Evolutionary conservation across 2,329 filamentous ascomycete species (phyloP).

Genomic region (Epichloe coenophiala): DNA sequence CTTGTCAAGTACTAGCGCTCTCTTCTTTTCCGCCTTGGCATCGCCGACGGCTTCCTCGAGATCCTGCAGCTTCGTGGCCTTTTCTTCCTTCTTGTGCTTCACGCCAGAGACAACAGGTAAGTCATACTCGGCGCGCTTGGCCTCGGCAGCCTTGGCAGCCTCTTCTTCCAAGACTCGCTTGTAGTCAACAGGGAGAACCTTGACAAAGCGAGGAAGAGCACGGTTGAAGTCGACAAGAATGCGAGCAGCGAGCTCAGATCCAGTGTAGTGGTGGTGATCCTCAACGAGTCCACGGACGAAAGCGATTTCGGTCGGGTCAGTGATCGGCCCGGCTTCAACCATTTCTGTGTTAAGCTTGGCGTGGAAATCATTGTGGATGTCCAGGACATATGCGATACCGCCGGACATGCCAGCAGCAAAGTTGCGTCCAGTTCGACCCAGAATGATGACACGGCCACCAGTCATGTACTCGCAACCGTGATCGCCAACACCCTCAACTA

Average conservation of each 20-base stretch:
- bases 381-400: slow-evolving; percentile 89
- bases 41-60: slow-evolving; percentile 88
- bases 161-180: slow-evolving; percentile 84
- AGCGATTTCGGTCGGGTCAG: slow-evolving; percentile 78
- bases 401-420: slow-evolving; percentile 98
- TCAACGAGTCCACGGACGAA: slow-evolving; percentile 85
- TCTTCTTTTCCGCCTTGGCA: slow-evolving; percentile 75
- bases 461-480: slow-evolving; percentile 99
- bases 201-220: slow-evolving; percentile 80
- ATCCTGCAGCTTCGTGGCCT: slow-evolving; percentile 59
- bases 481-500: slow-evolving; percentile 92
- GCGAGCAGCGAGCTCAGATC: slow-evolving; percentile 84
- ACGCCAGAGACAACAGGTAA: slow-evolving; percentile 63
- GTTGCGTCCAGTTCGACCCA: slow-evolving; percentile 86
- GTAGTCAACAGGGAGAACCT: slow-evolving; percentile 89
- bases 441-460: slow-evolving; percentile 75
- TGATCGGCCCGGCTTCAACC: slow-evolving; percentile 77
- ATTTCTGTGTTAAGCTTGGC: slow-evolving; percentile 95
- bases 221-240: slow-evolving; percentile 92
- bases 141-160: slow-evolving; percentile 70
- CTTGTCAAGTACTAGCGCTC: slow-evolving; percentile 89
- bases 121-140: slow-evolving; percentile 72
- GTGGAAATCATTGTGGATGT: slow-evolving; percentile 79
- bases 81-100: slow-evolving; percentile 47
- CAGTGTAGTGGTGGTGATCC: slow-evolving; percentile 96